phyloP scores from a whole-genome alignment of 768 basidiomycete species.

The Atractiella rhizophila region DNA sequence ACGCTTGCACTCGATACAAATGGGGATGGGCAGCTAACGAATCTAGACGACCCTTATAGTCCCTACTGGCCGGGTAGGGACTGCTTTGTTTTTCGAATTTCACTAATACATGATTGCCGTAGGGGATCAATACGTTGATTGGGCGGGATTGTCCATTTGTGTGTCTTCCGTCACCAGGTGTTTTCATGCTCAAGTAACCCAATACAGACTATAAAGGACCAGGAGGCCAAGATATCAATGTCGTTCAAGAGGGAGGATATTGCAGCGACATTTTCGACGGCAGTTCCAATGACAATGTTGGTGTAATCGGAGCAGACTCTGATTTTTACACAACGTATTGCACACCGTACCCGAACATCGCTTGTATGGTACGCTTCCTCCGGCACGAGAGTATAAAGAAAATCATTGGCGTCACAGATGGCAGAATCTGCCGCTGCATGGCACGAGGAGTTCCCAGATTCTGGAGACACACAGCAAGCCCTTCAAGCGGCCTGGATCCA shows the following conservation, averaged over 20 bases:
- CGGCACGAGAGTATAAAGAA: no score
- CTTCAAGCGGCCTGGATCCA: background rate
- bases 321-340: conserved; percentile 8
- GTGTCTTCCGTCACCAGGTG: conserved; percentile 4
- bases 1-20: conserved; percentile 16
- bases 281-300: no score
- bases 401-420: no score
- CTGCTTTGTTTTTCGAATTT: no score
- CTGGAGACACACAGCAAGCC: no score
- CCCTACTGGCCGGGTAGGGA: no score
- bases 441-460: no score
- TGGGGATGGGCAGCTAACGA: conserved; percentile 10
- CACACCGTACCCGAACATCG: conserved; percentile 4
- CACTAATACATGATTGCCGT: conserved; percentile 15
- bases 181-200: no score
- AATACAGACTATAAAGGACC: conserved; percentile 7
- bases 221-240: conserved; percentile 6
- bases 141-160: conserved; percentile 18
- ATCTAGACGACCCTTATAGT: conserved; percentile 14
- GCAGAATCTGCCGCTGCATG: no score
- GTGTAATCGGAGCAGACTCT: no score
- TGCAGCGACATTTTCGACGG: conserved; percentile 4
- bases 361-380: no score
- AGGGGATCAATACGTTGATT: conserved; percentile 18
- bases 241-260: conserved; percentile 2